These are phyloP conservation scores for Aspergillus biplanus DNA, from an alignment of 495 filamentous ascomycete genomes.

Conservation along the genomic window DNA sequence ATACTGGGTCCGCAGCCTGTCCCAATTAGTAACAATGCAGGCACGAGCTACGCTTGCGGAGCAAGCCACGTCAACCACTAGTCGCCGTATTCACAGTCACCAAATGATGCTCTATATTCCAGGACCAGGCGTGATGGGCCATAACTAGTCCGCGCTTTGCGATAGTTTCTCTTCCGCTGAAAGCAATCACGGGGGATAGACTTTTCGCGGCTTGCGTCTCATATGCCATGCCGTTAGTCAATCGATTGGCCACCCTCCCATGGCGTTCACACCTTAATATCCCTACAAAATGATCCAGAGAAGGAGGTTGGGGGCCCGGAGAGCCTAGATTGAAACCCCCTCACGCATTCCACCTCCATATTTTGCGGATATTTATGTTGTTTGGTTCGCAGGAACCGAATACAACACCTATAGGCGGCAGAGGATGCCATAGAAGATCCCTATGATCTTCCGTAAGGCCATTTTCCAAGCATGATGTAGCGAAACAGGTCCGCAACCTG, in stretches of 20 bases:
- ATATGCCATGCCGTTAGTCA: slow-evolving; percentile 4
- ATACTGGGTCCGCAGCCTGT: slow-evolving; percentile 2
- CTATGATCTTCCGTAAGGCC: background rate
- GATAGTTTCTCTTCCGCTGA: slow-evolving; percentile 7
- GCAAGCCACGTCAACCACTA: slow-evolving; percentile 19
- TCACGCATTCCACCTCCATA: background rate
- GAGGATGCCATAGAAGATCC: background rate
- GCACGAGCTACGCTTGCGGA: slow-evolving; percentile 2
- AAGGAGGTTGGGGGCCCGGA: background rate
- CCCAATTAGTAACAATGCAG: slow-evolving; percentile 7
- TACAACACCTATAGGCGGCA: background rate
- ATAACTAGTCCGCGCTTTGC: slow-evolving; percentile 20
- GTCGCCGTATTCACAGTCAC: slow-evolving; percentile 1
- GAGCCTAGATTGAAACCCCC: background rate
- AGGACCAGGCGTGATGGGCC: slow-evolving; percentile 16
- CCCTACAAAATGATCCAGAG: background rate
- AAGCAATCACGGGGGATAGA: background rate
- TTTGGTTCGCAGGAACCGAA: background rate
- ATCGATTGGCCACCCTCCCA: slow-evolving; percentile 16
- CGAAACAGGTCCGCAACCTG: background rate
- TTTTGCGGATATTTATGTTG: background rate
- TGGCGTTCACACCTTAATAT: background rate
- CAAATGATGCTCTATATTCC: slow-evolving; percentile 16
- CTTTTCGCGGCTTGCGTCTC: slow-evolving; percentile 12
- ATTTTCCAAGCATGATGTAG: background rate